These are phyloP conservation scores for Bjerkandera adusta DNA, from an alignment of 1,284 basidiomycete species.

Conservation along the genomic window DNA sequence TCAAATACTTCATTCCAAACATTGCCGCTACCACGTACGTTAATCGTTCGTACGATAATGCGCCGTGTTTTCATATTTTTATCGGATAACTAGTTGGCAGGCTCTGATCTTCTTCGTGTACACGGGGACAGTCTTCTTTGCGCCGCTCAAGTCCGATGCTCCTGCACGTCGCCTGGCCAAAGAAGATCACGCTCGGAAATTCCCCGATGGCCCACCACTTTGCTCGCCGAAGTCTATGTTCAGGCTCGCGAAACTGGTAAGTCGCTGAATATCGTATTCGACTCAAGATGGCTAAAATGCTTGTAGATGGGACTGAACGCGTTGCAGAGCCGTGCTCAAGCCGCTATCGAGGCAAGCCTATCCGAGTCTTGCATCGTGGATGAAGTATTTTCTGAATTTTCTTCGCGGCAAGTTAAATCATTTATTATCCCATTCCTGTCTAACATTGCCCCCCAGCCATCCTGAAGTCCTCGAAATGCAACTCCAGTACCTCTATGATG, in stretches of 20 bases:
- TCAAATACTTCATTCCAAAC: slow-evolving; percentile 10
- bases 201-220: slow-evolving; percentile 6
- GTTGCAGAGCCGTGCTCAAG: slow-evolving; percentile 9
- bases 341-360: slow-evolving; percentile 7
- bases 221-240: slow-evolving; percentile 20
- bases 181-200: background rate
- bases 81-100: slow-evolving; percentile 10
- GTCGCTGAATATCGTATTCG: background rate
- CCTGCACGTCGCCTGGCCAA: background rate
- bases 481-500: background rate
- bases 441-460: slow-evolving; percentile 1
- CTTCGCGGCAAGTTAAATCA: slow-evolving; percentile 11
- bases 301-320: slow-evolving; percentile 12
- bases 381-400: slow-evolving; percentile 19
- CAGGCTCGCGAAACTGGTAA: slow-evolving; percentile 17
- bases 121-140: slow-evolving; percentile 15
- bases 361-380: slow-evolving; percentile 7
- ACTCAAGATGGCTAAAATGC: background rate
- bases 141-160: slow-evolving; percentile 14
- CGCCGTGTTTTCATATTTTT: background rate
- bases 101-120: slow-evolving; percentile 16
- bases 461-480: slow-evolving; percentile 9
- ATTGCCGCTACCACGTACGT: slow-evolving; percentile 16
- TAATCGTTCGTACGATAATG: too few species aligned
- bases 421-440: background rate